Base-by-base conservation (phyloP, 306 rosid species). In the Ammopiptanthus mongolicus region DNA sequence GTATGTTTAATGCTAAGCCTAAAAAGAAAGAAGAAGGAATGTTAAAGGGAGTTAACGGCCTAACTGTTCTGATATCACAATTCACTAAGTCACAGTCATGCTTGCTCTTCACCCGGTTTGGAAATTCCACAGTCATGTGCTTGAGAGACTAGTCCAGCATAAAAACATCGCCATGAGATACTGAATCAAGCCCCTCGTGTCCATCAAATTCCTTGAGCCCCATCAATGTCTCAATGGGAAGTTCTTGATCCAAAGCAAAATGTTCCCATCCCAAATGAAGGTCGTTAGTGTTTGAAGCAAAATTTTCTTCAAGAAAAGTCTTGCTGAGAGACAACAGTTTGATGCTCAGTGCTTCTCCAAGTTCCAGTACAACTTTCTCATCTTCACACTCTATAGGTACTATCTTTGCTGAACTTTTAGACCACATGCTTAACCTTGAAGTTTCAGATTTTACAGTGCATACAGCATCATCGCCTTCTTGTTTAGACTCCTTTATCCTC, bases 191-290 rank as follows among this genome's bases (percentile, higher is more conserved):
- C 33, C 87, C 88, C 55, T 84, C 89, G 23, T 76, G 85, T 41
- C 89, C 91, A 57, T 86, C 89, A 73, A 86, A 89, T 67, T 84
- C 91, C 75, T 62, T 75, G 7, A 89, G 85, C 39, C 89, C 93
- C 73, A 86, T 69, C 81, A 88, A 21, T 74, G 28, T 69, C 87
- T 86, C 93, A 66, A 88, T 86, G 51, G 85, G 69, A 57, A 73
- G 52, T 23, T 78, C 78, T 71, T 66, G 47, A 63, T 39, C 68
- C 11, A 74, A 8, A 19, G 22, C 85, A 60, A 77, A 71, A 63
- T 57, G 58, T 37, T 69, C 81, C 50, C 25, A 64, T 23, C 55
- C 83, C 64, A 70, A 65, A 18, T 22, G 55, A 76, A 65, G 28
- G 8, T 77, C 53, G 22, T 28, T 71, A n/a, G n/a, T n/a, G 13